Evolutionary conservation across 495 filamentous ascomycete genomes (phyloP), one percentile per base, ranked within the genome.

Genomic region (Daldinia caldariorum): DNA sequence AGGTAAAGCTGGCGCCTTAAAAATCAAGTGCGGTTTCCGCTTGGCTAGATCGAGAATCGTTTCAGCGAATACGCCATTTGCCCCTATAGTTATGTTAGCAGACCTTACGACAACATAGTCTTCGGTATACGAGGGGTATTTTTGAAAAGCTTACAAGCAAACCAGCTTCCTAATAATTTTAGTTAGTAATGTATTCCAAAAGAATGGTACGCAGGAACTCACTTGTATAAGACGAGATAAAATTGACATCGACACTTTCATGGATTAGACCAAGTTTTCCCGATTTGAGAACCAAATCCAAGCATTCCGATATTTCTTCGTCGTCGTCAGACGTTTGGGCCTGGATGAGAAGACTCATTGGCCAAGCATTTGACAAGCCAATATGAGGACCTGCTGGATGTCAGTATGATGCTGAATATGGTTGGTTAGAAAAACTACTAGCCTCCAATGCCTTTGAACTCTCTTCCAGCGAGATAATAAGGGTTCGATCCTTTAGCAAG

Each of bases 1-100:
- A 43, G 83, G 80, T 56, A 64, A 69, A 16, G 79, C 76, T n/a
- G 84, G 86, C 65, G 86, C 73, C 9, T 88, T 89, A 77, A 99
- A 97, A 45, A 99, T 88, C 65, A 99, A 75, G 79, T 95, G 85
- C 13, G 96, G 95, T 78, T 93, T 93, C 78, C 94, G 82, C 73
- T 87, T 87, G 0, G 94, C 95, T 58, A 98, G 75, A 80, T 97
- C 92, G 31, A 99, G 80, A 55, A 99, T 92, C 5, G 94, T 97
- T 81, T 96, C 91, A 12, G 94, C 92, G 79, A 96, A 98, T 34
- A 99, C 93, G 0, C 92, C 94, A 72, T 98, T 98, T 16, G 95
- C 95, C 95, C 80, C 77, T 80, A 55, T 58, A 12, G 53, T 12
- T 41, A 57, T 45, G 47, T 76, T 57, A 77, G 70, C 43, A 55